Percentiles rank a stretch among this genome's conserved stretches.
phyloP scores from a whole-genome alignment of 2,329 filamentous ascomycete genomes.

The Leptosphaerulina australis region DNA sequence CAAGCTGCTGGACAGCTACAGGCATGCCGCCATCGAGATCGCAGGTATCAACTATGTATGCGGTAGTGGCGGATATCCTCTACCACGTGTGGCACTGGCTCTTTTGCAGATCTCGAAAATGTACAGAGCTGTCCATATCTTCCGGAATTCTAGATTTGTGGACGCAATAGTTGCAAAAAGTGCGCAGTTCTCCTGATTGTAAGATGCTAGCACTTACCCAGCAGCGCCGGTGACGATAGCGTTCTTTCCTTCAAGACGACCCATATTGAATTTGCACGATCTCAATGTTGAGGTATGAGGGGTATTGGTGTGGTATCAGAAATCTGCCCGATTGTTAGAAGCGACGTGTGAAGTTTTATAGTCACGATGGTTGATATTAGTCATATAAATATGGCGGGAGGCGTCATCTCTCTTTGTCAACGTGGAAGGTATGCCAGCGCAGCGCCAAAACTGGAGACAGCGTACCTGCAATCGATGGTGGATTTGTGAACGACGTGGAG shows the following conservation, averaged over 20 bases:
- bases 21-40: too few species aligned
- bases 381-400: conserved; percentile 13
- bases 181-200: neutral
- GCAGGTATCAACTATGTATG: neutral
- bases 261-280: conserved; percentile 45
- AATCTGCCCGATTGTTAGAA: conserved; percentile 12
- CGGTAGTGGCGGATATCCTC: neutral
- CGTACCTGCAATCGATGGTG: conserved; percentile 9
- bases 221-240: conserved; percentile 82
- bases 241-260: conserved; percentile 68
- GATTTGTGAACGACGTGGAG: neutral
- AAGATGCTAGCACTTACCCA: conserved; percentile 66
- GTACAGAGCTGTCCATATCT: neutral
- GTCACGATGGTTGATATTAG: conserved; percentile 21
- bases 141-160: neutral
- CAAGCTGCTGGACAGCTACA: too few species aligned
- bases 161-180: neutral
- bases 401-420: conserved; percentile 19
- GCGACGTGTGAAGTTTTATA: conserved; percentile 31
- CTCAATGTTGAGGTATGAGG: conserved; percentile 4
- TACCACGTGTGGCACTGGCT: neutral
- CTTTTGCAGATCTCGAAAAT: neutral
- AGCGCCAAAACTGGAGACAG: neutral
- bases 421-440: conserved; percentile 18
- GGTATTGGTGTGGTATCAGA: conserved; percentile 11